Base-by-base conservation (phyloP, 805 yeast species). In the Lipomyces japonicus region DNA sequence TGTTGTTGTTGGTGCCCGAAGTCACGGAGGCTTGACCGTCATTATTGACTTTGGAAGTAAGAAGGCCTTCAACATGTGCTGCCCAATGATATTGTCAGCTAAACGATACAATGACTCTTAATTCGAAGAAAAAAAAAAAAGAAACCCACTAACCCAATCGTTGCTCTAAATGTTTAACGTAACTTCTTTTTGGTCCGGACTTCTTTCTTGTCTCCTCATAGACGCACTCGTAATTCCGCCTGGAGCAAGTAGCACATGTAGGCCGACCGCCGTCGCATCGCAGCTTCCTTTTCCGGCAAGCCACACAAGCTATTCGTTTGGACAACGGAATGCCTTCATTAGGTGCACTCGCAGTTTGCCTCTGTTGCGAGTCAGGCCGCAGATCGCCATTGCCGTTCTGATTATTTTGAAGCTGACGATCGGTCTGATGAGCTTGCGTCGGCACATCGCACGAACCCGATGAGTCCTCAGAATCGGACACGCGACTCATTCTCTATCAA, bases 181-280 rank as follows among this genome's bases (percentile, higher is more conserved):
- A 64, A 18, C 70, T 69, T 16, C 65, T 58, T 38, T 62, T 58
- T 12, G 69, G 69, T 2, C 70, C 69, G 2, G 68, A 57, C 41
- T 61, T 64, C 23, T 60, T 57, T 4, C 60, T 59, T 5, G 55
- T 40, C 19, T 62, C 65, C 42, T 63, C 60, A 51, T 67, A 67
- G 19, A 57, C 64, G 51, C 71, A 67, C 4, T 43, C 57, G 35
- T 60, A 63, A 22, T 58, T 55, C 24, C 58, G 54, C 16, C 64
- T 57, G 21, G 50, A 32, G 45, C 71, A 67, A 12, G 65, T 63
- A 21, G 63, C 51, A 50, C 71, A 67, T n/a, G 60, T 38, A 3
- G 71, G 71, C 22, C 61, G 59, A 9, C 30, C 50, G 31, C 69
- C 68, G 43, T 67, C 68, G 49, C 71, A 67, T 36, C 61, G 61